Evolutionary conservation across 305 asterid species (phyloP).

Genomic region (Withania somnifera): DNA sequence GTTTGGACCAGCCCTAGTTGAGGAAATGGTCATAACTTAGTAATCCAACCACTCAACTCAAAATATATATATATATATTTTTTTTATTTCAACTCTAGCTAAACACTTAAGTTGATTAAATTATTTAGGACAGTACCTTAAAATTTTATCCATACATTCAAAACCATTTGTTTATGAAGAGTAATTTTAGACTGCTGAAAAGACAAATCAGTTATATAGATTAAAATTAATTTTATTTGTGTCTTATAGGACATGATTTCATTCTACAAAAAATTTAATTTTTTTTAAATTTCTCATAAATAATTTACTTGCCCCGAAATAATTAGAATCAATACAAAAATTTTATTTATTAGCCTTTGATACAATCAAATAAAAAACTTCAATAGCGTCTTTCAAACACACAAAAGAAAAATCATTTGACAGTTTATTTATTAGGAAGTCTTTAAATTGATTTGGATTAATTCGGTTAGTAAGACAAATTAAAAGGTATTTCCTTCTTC

Average conservation of each 20-base stretch:
- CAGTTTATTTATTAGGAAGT: neutral
- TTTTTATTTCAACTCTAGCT: neutral
- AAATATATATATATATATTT: no score
- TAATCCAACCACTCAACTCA: neutral
- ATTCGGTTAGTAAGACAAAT: neutral
- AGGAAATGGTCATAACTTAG: neutral
- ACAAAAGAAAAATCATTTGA: neutral
- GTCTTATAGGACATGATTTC: no score
- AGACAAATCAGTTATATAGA: neutral
- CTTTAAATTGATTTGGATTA: neutral
- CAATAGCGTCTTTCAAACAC: neutral
- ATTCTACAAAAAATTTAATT: neutral
- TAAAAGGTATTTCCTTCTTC: neutral
- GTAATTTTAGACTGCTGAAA: neutral
- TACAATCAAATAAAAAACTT: neutral
- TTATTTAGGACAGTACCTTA: neutral
- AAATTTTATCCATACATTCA: neutral
- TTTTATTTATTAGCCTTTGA: accelerated
- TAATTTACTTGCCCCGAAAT: neutral
- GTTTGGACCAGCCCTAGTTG: neutral
- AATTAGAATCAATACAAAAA: neutral
- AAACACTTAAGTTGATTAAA: neutral
- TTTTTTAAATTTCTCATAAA: neutral
- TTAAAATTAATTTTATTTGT: neutral
- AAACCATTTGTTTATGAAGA: neutral